Base-by-base conservation (phyloP, 176 grass and related monocot genomes). In the Tillandsia leiboldiana region DNA sequence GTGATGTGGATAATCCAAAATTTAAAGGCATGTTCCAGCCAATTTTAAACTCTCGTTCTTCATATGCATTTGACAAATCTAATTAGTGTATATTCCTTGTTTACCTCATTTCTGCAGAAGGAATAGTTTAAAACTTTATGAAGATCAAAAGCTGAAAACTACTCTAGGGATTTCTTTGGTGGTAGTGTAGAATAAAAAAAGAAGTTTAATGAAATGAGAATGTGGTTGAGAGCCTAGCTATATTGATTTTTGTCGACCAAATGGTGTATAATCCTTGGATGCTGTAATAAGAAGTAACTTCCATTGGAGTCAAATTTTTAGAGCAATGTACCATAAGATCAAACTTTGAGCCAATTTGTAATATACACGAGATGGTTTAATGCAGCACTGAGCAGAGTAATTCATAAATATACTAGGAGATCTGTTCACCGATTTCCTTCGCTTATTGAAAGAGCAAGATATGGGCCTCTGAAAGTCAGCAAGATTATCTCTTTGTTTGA, bases 1-100 rank as follows among this genome's bases (percentile, higher is more conserved):
- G 93, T 53, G 84, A 87, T 13, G 89, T 97, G 74, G 70, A 85
- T 66, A 97, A 97, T 85, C 20, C 78, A 65, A 97, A 97, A 83
- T 97, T 86, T 80, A 79, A 83, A 97, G 93, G 93, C 77, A 90
- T 74, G 70, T 57, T 65, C 29, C 73, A 27, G 66, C 70, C 14
- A 50, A 65, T 63, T 69, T 63, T 23, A 17, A 53, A 59, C n/a
- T 59, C 7, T 33, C 65, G 70, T 69, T 8, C 13, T 18, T 20
- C 54, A 59, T 59, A 59, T 59, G 54, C 53, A 57, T 57, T 6
- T 22, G 12, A 59, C 18, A 42, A 42, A 42, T 1, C 33, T 42
- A 42, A 42, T 42, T 42, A 42, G 33, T 42, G 5, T 42, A 42
- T 42, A 42, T 42, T 7, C 33, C 33, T 42, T 20, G 18, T 9